Base-by-base conservation (phyloP, 441 rosid species). In the Heliophila coronopifolia region DNA sequence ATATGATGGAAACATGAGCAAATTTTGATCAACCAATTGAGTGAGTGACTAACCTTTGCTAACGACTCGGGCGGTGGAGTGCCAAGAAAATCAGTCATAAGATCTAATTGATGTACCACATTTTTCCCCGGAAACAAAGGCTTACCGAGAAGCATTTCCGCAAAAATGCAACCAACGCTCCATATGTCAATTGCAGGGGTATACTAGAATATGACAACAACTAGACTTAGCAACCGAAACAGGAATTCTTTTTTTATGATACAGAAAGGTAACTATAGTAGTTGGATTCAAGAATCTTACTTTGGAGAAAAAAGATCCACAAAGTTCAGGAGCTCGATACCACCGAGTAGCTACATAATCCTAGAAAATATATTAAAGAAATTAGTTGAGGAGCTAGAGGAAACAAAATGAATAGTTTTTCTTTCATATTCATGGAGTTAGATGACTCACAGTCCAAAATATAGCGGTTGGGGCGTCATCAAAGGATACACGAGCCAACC, bases 111-210 rank as follows among this genome's bases (percentile, higher is more conserved):
- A 75, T 89, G 99, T 42, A 78, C 96, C 5, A 89, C 94, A 58
- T 94, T 93, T 76, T 90, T 93, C 56, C 97, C 99, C 49, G 97
- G 95, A 69, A 89, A 89, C 67, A 93, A 68, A 16, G 99, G 99
- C 79, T 89, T 93, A 71, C 99, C 97, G 3, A 79, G 71, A 71
- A 93, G 76, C 2, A 89, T 80, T 73, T 93, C 99, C 4, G 99
- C 97, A 59, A 94, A 89, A 58, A 94, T 94, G 87, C 99, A 94
- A 38, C 99, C 96, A 25, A 81, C 78, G 67, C 99, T 78, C 97
- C 99, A 94, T 59, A 84, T 71, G 71, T 94, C 97, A 55, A 94
- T 94, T 9, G 99, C 99, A n/a, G 94, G 99, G 9, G 99, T 94
- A 64, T 94, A 94, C 99, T 93, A n/a, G n/a, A n/a, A n/a, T n/a